A percentile compares a stretch with the other conserved stretches of the same genome.
These are phyloP conservation scores for Microbotryum intermedium DNA, from an alignment of 1,284 basidiomycete genomes.

Conservation along the genomic window DNA sequence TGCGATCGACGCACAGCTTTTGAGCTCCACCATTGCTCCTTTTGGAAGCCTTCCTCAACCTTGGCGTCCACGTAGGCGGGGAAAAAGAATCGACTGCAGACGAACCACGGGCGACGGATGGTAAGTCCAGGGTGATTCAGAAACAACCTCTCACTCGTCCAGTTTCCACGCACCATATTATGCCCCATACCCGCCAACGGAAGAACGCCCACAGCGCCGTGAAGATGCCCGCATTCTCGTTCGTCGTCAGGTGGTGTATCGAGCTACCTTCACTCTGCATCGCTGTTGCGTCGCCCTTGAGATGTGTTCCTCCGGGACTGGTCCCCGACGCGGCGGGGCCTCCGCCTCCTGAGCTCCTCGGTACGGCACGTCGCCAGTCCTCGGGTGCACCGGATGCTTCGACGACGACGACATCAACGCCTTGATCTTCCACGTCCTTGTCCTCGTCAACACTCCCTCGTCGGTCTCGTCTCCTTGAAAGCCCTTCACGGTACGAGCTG, in stretches of 20 bases:
- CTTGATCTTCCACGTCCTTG: constrained; percentile 10
- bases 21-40: constrained; percentile 7
- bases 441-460: neutral
- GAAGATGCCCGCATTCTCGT: constrained; percentile 12
- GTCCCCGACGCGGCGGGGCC: constrained; percentile 11
- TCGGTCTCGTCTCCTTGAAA: neutral
- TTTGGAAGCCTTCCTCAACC: constrained; percentile 26
- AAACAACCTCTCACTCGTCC: neutral
- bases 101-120: too few relatives aligned
- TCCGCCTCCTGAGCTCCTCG: constrained; percentile 5
- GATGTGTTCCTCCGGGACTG: constrained; percentile 9
- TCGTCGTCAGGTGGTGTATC: constrained; percentile 14
- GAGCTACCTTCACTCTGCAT: constrained; percentile 18
- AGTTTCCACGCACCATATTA: constrained; percentile 2
- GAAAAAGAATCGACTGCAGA: constrained; percentile 1
- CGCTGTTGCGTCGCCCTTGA: constrained; percentile 12
- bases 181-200: constrained; percentile 17
- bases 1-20: neutral
- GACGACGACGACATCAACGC: constrained; percentile 28
- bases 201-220: constrained; percentile 6
- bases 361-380: constrained; percentile 6
- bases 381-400: constrained; percentile 17
- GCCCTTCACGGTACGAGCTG: constrained; percentile 7
- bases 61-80: constrained; percentile 19
- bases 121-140: neutral